Evolutionary conservation across 164 flowering plant species (phyloP).

Genomic region (Taxillus chinensis): DNA sequence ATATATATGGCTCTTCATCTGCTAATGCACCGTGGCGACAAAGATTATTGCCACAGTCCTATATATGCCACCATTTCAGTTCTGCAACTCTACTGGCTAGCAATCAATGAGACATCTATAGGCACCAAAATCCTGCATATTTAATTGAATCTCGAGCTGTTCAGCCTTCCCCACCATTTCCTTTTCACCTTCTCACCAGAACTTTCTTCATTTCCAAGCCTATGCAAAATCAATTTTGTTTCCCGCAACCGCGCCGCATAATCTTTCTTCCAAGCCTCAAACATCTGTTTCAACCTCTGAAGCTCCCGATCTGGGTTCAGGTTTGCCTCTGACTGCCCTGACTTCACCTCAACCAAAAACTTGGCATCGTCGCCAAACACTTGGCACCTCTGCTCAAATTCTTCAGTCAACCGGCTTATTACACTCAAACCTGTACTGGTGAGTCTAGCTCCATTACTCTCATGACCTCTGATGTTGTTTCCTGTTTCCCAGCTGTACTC

Average conservation of each 20-base stretch:
- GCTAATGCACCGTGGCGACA: no score
- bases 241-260: slow-evolving; percentile 67
- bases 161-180: slow-evolving; percentile 95
- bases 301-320: slow-evolving; percentile 81
- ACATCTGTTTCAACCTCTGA: slow-evolving; percentile 68
- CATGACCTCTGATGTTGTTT: slow-evolving; percentile 29
- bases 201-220: slow-evolving; percentile 63
- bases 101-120: no score
- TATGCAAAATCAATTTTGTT: slow-evolving; percentile 70
- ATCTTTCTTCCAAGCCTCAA: slow-evolving; percentile 95
- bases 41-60: no score
- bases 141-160: slow-evolving; percentile 50
- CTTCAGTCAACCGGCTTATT: slow-evolving; percentile 75
- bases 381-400: slow-evolving; percentile 83
- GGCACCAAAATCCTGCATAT: neutral
- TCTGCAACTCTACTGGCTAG: no score
- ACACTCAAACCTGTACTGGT: slow-evolving; percentile 81
- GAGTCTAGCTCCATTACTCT: slow-evolving; percentile 50
- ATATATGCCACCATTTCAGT: no score
- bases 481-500: slow-evolving; percentile 49
- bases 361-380: slow-evolving; percentile 93
- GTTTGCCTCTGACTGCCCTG: slow-evolving; percentile 82
- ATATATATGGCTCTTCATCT: no score
- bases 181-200: slow-evolving; percentile 37
- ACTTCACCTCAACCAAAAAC: slow-evolving; percentile 93